A percentile compares a stretch with the other conserved stretches of the same genome.
These are phyloP conservation scores for Xylariales sp. DNA, from an alignment of 2,329 filamentous ascomycete genomes.

Conservation along the genomic window DNA sequence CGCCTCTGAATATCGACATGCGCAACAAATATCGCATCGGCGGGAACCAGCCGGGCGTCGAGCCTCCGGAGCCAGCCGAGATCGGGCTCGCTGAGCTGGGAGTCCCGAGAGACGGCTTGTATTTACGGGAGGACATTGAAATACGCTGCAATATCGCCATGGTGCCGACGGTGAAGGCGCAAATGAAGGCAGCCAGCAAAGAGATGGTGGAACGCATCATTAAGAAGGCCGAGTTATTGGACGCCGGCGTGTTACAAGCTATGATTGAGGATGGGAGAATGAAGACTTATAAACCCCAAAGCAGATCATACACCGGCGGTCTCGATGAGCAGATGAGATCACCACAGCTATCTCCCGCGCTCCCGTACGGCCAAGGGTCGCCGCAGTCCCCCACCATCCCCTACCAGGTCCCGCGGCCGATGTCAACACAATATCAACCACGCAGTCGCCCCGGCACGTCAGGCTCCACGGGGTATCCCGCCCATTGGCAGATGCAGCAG, in stretches of 20 bases:
- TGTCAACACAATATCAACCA: constrained; percentile 49
- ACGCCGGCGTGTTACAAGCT: constrained; percentile 72
- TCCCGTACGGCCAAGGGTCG: constrained; percentile 40
- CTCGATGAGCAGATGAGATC: constrained; percentile 40
- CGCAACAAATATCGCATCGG: constrained; percentile 75
- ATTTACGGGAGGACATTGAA: constrained; percentile 76
- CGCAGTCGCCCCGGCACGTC: constrained; percentile 50
- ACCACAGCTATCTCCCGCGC: constrained; percentile 46
- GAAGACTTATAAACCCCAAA: constrained; percentile 66
- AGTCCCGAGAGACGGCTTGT: constrained; percentile 72
- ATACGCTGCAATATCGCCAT: constrained; percentile 76
- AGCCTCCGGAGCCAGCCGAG: constrained; percentile 70
- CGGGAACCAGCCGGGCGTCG: constrained; percentile 74
- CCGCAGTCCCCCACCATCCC: constrained; percentile 52
- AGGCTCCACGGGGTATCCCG: constrained; percentile 45
- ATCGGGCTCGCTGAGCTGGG: constrained; percentile 69
- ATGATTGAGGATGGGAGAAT: constrained; percentile 75
- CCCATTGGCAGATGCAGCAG: constrained; percentile 47
- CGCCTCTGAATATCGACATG: constrained; percentile 73
- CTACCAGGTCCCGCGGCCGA: constrained; percentile 57
- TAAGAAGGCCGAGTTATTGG: constrained; percentile 77
- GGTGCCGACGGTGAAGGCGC: constrained; percentile 73
- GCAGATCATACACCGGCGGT: constrained; percentile 46
- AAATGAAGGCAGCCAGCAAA: constrained; percentile 73
- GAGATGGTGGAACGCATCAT: constrained; percentile 76